Percentiles rank a stretch among this genome's conserved stretches.
Conservation (phyloP, 192 early-diverging fungal genomes). For the Mortierella alpina region DNA sequence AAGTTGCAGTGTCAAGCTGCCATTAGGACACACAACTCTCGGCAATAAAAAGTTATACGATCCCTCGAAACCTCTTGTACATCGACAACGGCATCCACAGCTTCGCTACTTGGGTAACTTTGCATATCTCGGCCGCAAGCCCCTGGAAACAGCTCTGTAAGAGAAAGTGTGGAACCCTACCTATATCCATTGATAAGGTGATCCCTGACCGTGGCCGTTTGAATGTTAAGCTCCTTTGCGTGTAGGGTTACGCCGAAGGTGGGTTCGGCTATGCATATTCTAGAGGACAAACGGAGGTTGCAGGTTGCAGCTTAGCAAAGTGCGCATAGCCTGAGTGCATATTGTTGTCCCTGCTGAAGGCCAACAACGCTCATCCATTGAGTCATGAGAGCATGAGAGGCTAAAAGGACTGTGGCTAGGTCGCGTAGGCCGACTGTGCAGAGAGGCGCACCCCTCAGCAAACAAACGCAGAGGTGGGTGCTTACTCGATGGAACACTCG, state of each 20-base stretch:
- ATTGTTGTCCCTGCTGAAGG: no score
- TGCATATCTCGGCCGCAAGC: neutral
- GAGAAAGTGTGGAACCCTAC: slow-evolving; percentile 26
- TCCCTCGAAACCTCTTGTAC: no score
- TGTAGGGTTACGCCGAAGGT: slow-evolving; percentile 66
- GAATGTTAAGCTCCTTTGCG: slow-evolving; percentile 69
- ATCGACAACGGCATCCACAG: no score
- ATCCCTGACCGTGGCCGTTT: slow-evolving; percentile 47
- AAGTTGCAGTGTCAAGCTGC: neutral
- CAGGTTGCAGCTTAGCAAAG: neutral
- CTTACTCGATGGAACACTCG: slow-evolving; percentile 70
- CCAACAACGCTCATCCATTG: no score
- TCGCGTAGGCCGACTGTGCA: no score
- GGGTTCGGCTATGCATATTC: slow-evolving; percentile 62
- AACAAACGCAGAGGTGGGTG: neutral
- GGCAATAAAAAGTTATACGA: no score
- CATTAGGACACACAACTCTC: neutral
- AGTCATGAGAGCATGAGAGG: neutral
- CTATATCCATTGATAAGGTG: slow-evolving; percentile 47
- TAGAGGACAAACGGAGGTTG: slow-evolving; percentile 1
- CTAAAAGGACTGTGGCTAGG: no score
- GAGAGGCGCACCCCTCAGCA: no score
- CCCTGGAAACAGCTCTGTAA: neutral
- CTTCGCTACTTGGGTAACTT: neutral
- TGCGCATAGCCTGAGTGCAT: no score